Evolutionary conservation across 352 stramenopile species (phyloP), one percentile per base, ranked within the genome.

Genomic region (Phytophthora chlamydospora): DNA sequence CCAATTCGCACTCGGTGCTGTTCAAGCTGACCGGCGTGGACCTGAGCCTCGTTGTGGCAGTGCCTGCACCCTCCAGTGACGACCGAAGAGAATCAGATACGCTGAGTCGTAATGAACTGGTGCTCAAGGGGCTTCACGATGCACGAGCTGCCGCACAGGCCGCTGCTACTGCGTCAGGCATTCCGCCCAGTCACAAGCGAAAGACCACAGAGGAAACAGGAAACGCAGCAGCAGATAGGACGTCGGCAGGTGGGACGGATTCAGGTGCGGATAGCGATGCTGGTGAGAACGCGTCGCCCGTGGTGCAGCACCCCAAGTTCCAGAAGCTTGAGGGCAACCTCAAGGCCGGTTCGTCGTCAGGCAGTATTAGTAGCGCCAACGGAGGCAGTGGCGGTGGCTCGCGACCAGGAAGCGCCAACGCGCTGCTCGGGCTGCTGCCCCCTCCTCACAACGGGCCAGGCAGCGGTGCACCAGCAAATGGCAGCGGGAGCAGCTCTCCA

Each of bases 21-120:
- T 79, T 87, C 54, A 93, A 93, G 68, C 69, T 93, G n/a, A 88
- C 85, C 12, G 85, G 85, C 31, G 81, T 92, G 13, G 84, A 92
- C 47, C 63, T 92, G 12, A 71, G 70, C 59, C 66, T 88, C 13
- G 69, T 87, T 11, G 64, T 84, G 32, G 43, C 58, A 10, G 50
- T 76, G 11, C 71, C 78, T 33, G 11, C 53, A 43, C 19, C 53
- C 0, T 52, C 39, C n/a, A 59, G 52, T 32, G 58, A 67, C 9
- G 55, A 24, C 12, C 52, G 64, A 44, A 58, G 71, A 47, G 70
- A 79, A 48, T 66, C 59, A 29, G 77, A 90, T 54, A 59, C 76
- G 46, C 41, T 89, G 9, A 61, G 73, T 17, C 76, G 71, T 11
- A 90, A 90, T 39, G 79, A 90, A 49, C 61, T 79, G 14, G 67